A percentile compares a stretch with the other conserved stretches of the same genome.
These are phyloP conservation scores for Talaromyces sp. DNA, from an alignment of 2,329 filamentous ascomycete species.

Conservation along the genomic window DNA sequence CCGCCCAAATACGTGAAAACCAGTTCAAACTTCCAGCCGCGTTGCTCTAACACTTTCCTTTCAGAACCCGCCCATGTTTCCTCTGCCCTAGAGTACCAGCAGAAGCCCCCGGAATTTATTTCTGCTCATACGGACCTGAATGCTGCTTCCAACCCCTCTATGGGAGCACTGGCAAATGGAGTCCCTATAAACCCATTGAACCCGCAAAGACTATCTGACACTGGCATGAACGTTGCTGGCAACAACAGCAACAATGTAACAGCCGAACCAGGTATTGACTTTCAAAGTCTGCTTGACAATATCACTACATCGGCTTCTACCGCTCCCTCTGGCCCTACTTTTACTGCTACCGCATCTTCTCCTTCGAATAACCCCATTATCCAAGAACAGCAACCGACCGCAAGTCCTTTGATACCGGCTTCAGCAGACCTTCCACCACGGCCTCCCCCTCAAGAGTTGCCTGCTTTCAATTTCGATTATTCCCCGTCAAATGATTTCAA, in stretches of 20 bases:
- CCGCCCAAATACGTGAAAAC: not conserved
- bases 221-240: conserved; percentile 13
- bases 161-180: not conserved
- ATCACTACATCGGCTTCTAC: conserved; percentile 32
- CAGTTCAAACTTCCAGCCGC: not conserved
- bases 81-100: not conserved
- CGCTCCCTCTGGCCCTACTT: conserved; percentile 20
- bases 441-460: conserved; percentile 41
- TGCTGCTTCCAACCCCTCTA: not conserved
- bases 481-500: conserved; percentile 32
- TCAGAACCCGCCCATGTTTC: conserved; percentile 3
- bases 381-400: conserved; percentile 14
- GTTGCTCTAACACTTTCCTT: conserved; percentile 3
- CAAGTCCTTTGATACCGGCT: conserved; percentile 14
- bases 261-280: conserved; percentile 39
- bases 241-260: conserved; percentile 2
- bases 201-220: not conserved
- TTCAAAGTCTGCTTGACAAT: conserved; percentile 46
- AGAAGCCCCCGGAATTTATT: not conserved
- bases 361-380: conserved; percentile 24
- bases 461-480: conserved; percentile 34
- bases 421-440: conserved; percentile 40
- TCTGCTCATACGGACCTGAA: not conserved
- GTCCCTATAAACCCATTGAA: not conserved
- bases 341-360: conserved; percentile 19